These are phyloP conservation scores for Cicer arietinum DNA, from an alignment of 306 rosid genomes.

Conservation along the genomic window DNA sequence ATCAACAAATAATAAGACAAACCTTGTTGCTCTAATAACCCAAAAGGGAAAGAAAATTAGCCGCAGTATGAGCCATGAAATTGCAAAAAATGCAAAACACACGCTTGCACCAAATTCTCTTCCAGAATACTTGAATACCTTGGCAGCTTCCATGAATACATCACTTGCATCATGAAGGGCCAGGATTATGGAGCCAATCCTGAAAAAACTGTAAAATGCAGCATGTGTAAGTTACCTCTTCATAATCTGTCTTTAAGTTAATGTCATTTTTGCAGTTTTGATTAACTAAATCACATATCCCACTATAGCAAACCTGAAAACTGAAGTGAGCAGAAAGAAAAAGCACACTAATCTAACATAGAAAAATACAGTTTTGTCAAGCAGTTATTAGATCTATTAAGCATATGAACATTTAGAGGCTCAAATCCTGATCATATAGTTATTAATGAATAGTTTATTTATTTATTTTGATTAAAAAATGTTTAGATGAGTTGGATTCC, in stretches of 20 bases:
- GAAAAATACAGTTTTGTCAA: conserved; percentile 11
- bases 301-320: conserved; percentile 25
- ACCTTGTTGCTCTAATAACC: conserved; percentile 92
- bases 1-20: conserved; percentile 48
- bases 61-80: conserved; percentile 86
- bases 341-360: neutral
- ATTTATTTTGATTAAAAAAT: too few species aligned
- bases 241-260: conserved; percentile 33
- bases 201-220: conserved; percentile 76
- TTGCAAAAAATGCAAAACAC: conserved; percentile 78
- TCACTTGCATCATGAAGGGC: conserved; percentile 98
- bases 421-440: too few species aligned
- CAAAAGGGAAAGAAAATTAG: conserved; percentile 85
- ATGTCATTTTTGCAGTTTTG: conserved; percentile 25
- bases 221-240: conserved; percentile 34
- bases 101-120: conserved; percentile 89
- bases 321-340: conserved; percentile 30
- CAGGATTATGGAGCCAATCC: conserved; percentile 80
- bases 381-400: conserved; percentile 35
- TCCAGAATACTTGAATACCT: conserved; percentile 92
- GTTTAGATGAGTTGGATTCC: too few species aligned
- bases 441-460: too few species aligned
- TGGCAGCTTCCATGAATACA: conserved; percentile 96
- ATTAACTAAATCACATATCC: conserved; percentile 35
- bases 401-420: neutral